Evolutionary conservation across 2,329 filamentous ascomycete species (phyloP).

Genomic region (Exophiala viscosa): DNA sequence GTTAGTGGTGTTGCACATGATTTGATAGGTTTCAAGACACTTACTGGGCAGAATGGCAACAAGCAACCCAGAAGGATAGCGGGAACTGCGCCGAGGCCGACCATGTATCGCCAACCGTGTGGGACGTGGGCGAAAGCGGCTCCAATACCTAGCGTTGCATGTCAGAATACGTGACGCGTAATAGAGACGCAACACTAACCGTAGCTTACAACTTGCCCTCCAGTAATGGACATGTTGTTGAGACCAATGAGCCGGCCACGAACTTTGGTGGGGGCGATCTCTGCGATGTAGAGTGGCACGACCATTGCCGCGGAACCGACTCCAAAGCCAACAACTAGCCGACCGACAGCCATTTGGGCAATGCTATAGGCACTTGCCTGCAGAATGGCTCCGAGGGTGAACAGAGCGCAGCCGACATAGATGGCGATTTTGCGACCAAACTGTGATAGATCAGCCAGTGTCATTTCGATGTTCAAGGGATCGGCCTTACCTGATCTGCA

Average conservation of each 20-base stretch:
- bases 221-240: slow-evolving; percentile 75
- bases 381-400: slow-evolving; percentile 42
- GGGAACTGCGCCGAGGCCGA: slow-evolving; percentile 76
- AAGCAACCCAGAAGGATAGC: slow-evolving; percentile 67
- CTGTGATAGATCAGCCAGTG: slow-evolving; percentile 17
- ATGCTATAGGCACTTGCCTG: slow-evolving; percentile 41
- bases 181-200: not conserved
- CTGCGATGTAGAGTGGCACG: slow-evolving; percentile 60
- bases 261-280: slow-evolving; percentile 49
- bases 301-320: slow-evolving; percentile 63
- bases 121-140: slow-evolving; percentile 63
- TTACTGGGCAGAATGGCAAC: slow-evolving; percentile 71
- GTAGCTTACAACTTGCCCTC: slow-evolving; percentile 69
- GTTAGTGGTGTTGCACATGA: slow-evolving; percentile 57
- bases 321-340: slow-evolving; percentile 46
- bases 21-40: slow-evolving; percentile 83
- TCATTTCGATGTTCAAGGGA: slow-evolving; percentile 16
- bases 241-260: slow-evolving; percentile 49
- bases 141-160: slow-evolving; percentile 71
- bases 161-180: not conserved
- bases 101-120: slow-evolving; percentile 61
- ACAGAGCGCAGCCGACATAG: slow-evolving; percentile 43
- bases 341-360: slow-evolving; percentile 43
- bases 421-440: slow-evolving; percentile 48
- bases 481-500: slow-evolving; percentile 41